Evolutionary conservation across 305 asterid species (phyloP).

Genomic region (Fraxinus ornus): DNA sequence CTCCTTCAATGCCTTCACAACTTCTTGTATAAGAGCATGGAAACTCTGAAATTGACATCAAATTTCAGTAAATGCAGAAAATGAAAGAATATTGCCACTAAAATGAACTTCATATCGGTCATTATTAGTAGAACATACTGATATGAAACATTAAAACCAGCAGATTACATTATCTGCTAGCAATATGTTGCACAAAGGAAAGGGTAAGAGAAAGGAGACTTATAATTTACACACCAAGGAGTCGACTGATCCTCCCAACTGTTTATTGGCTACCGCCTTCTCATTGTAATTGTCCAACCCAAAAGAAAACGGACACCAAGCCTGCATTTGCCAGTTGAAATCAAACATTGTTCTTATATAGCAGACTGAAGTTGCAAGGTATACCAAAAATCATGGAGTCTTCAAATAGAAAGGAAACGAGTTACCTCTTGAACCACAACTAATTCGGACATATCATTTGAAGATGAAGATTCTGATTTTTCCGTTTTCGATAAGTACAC

Average conservation of each 20-base stretch:
- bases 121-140: slow-evolving; percentile 21
- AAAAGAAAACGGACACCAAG: slow-evolving; percentile 71
- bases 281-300: slow-evolving; percentile 42
- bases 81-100: slow-evolving; percentile 10
- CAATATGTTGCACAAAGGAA: neutral
- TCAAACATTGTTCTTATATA: slow-evolving; percentile 12
- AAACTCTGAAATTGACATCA: slow-evolving; percentile 58
- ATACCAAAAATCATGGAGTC: slow-evolving; percentile 14
- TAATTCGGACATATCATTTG: slow-evolving; percentile 31
- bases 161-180: neutral
- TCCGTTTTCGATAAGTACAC: slow-evolving; percentile 42
- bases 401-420: slow-evolving; percentile 25
- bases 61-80: slow-evolving; percentile 17
- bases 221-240: slow-evolving; percentile 41
- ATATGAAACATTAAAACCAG: slow-evolving; percentile 11
- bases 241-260: slow-evolving; percentile 46
- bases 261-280: slow-evolving; percentile 37
- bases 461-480: slow-evolving; percentile 41
- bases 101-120: slow-evolving; percentile 3
- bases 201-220: slow-evolving; percentile 12
- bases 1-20: slow-evolving; percentile 33
- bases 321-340: slow-evolving; percentile 48
- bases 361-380: neutral
- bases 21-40: slow-evolving; percentile 61
- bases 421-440: slow-evolving; percentile 66